Evolutionary conservation across 202 grass and related monocot genomes (phyloP), one percentile per base, ranked within the genome.

Genomic region (Digitaria exilis): DNA sequence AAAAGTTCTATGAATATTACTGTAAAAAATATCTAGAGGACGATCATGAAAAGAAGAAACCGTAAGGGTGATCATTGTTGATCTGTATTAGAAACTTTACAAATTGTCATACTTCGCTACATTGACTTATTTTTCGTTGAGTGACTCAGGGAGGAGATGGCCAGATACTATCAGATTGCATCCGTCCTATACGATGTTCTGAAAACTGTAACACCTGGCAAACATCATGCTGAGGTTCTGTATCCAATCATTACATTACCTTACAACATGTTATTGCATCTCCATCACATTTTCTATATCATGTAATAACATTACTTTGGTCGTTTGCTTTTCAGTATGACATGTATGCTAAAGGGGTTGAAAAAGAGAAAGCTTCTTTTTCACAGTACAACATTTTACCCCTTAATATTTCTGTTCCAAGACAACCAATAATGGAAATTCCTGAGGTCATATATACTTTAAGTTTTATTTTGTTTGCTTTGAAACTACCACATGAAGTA

Each of bases 371-470:
- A 84, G 86, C 84, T 70, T 89, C 87, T 44, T 99, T 86, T 83
- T 80, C 83, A 87, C 73, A 69, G 14, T 99, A 94, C 70, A 99
- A 99, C 80, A 99, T 99, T 89, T 90, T 99, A 81, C 96, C 96
- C 88, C 93, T 96, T 76, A 84, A 91, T 85, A 76, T 94, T 88
- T 84, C 87, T 39, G 86, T 58, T 57, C 39, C 43, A 16, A 13
- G 32, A 78, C 93, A 89, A 84, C 70, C 87, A 81, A 81, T 99
- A 85, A 96, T 99, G 93, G 79, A 96, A 71, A 82, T 99, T 85
- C 83, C 93, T n/a, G 96, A 95, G 93, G 96, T 98, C 52, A 82
- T 48, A 66, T 48, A 66, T 49, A 61, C 67, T n/a, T 73, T 84
- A 30, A 60, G 34, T 46, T 57, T 74, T 37, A 75, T 84, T 64